phyloP scores from a whole-genome alignment of 768 basidiomycete species.

The Suillus placidus region DNA sequence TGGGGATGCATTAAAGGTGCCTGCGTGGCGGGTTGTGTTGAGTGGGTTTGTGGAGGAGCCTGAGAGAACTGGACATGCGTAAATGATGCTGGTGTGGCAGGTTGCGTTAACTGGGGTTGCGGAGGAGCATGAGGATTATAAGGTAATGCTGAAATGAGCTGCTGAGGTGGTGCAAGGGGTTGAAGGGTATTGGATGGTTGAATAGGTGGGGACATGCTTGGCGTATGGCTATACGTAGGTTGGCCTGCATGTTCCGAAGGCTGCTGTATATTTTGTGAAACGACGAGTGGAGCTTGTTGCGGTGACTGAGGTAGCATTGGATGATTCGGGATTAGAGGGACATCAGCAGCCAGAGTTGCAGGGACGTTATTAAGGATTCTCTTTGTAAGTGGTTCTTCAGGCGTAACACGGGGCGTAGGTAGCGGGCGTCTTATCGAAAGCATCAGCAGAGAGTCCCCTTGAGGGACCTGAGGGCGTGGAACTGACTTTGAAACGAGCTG shows the following conservation, averaged over 20 bases:
- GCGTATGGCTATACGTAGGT: slow-evolving; percentile 9
- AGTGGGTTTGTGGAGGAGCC: slow-evolving; percentile 17
- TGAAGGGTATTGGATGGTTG: slow-evolving; percentile 12
- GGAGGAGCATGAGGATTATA: slow-evolving; percentile 15
- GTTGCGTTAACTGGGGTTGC: slow-evolving; percentile 22
- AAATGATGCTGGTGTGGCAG: slow-evolving; percentile 2
- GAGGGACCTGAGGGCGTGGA: slow-evolving; percentile 10
- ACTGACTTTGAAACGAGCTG: slow-evolving; percentile 49
- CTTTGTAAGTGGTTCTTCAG: slow-evolving; percentile 37
- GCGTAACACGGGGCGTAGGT: slow-evolving; percentile 64
- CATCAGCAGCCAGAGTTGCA: slow-evolving; percentile 7
- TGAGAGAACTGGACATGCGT: slow-evolving; percentile 15
- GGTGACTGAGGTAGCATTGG: background rate
- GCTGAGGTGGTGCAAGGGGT: slow-evolving; percentile 13
- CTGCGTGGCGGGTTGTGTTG: slow-evolving; percentile 18
- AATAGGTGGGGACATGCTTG: background rate
- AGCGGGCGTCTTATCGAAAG: slow-evolving; percentile 53
- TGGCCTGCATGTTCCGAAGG: slow-evolving; percentile 1
- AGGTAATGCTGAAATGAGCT: slow-evolving; percentile 17
- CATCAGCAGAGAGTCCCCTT: slow-evolving; percentile 21
- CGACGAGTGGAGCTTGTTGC: slow-evolving; percentile 4
- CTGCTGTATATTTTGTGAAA: slow-evolving; percentile 7
- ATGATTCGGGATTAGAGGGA: background rate
- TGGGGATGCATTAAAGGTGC: slow-evolving; percentile 12
- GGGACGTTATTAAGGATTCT: slow-evolving; percentile 10